Evolutionary conservation across 805 yeast genomes (phyloP).

Genomic region (Candida saitoana): DNA sequence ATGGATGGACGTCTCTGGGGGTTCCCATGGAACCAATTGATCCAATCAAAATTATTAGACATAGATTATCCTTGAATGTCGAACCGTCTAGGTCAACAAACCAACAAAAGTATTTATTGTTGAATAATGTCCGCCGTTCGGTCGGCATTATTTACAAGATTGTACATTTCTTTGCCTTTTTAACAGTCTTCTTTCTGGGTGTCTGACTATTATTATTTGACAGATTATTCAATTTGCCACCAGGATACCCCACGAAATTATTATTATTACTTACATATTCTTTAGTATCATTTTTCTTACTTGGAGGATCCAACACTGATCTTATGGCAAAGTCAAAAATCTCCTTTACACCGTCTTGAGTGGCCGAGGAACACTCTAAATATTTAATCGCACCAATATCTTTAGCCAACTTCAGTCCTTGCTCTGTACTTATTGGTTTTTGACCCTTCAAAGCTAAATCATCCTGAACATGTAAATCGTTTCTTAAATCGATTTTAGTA

Average conservation of each 20-base stretch:
- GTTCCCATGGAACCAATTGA: no score
- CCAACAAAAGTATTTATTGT: no score
- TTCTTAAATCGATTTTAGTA: constrained; percentile 83
- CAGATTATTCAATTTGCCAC: neutral
- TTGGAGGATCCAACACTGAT: constrained; percentile 56
- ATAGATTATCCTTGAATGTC: no score
- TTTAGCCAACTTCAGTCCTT: constrained; percentile 64
- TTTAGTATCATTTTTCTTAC: constrained; percentile 2
- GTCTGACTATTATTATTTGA: constrained; percentile 3
- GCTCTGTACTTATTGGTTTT: constrained; percentile 57
- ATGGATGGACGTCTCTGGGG: no score
- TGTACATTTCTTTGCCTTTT: constrained; percentile 36
- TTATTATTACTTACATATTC: constrained; percentile 7
- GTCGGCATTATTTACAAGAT: constrained; percentile 24
- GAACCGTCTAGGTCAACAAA: neutral
- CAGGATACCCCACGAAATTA: constrained; percentile 9
- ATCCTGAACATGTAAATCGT: constrained; percentile 70
- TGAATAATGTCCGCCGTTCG: no score
- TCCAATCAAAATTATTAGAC: no score
- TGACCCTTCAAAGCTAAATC: constrained; percentile 60
- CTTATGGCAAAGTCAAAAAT: constrained; percentile 81
- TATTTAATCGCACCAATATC: constrained; percentile 71
- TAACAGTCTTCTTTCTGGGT: constrained; percentile 25
- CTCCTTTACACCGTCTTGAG: constrained; percentile 80
- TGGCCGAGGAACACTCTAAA: constrained; percentile 86